A percentile compares a stretch with the other conserved stretches of the same genome.
Conservation (phyloP, 2,329 filamentous ascomycete genomes). For the Macrophomina tecta region DNA sequence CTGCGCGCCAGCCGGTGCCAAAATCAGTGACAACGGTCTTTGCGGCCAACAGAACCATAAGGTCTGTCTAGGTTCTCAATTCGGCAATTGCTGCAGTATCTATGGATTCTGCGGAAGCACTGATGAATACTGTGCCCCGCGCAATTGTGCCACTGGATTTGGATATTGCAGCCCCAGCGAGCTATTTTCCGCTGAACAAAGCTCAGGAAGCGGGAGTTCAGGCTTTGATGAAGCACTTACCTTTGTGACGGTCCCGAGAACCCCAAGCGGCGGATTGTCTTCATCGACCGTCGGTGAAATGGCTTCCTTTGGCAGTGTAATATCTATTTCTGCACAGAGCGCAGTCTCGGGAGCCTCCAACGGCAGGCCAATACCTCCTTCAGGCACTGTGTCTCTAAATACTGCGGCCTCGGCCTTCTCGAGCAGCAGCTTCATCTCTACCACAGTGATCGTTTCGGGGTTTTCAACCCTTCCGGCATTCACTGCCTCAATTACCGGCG, state of each 20-base stretch:
- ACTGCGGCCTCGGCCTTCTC: neutral
- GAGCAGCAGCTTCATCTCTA: neutral
- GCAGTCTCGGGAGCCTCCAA: neutral
- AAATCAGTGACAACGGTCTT: neutral
- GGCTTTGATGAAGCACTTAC: neutral
- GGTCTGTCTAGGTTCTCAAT: conserved; percentile 23
- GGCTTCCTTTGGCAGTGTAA: neutral
- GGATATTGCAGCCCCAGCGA: conserved; percentile 9
- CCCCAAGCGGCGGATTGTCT: neutral
- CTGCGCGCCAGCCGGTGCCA: conserved; percentile 3
- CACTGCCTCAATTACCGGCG: too few species aligned
- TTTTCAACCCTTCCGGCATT: too few species aligned
- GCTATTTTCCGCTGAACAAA: neutral
- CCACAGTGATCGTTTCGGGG: too few species aligned
- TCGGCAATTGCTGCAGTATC: conserved; percentile 25
- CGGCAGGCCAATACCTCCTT: neutral
- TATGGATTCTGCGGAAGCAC: conserved; percentile 27
- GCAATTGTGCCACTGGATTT: conserved; percentile 13
- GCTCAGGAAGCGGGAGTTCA: neutral
- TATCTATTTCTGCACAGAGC: neutral
- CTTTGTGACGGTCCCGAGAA: neutral
- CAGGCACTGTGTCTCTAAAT: neutral
- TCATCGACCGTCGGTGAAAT: neutral
- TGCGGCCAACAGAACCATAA: conserved; percentile 12
- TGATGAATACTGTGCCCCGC: conserved; percentile 24